Evolutionary conservation across 495 filamentous ascomycete species (phyloP), one percentile per base, ranked within the genome.

Genomic region (Lasiosphaeria hispida): DNA sequence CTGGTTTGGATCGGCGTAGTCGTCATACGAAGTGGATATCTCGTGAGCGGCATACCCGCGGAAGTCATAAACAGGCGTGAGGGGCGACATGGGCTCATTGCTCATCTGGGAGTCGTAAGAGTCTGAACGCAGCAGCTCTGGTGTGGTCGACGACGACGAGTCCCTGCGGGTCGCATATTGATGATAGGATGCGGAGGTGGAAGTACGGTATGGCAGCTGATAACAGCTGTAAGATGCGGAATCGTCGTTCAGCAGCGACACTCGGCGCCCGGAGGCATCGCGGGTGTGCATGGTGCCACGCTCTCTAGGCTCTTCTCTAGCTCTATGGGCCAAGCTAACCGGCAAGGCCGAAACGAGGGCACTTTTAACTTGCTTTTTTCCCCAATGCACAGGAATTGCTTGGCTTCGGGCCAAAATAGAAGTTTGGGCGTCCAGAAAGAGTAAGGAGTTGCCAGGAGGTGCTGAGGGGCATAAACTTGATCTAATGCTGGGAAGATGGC

Each of bases 201-300:
- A 57, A 23, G 17, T 15, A 18, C 36, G 60, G 43, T 52, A 59
- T 36, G 44, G 50, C 13, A 30, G 36, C 11, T 47, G 58, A 42
- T 61, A 53, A 50, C 19, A 23, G 33, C 18, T 50, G 44, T 42
- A 57, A 50, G 51, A 67, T 59, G 58, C 33, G 7, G 35, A 35
- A 38, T 82, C 79, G 54, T 81, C 79, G 70, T 82, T 82, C 30
- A 82, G 68, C n/a, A 82, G 70, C 42, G 79, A 81, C 42, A 82
- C 76, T 61, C 70, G 69, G 42, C 75, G 77, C 49, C 80, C 80
- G n/a, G 71, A 70, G 45, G 78, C 74, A 63, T 81, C 72, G 61
- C 70, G 68, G 23, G 72, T 75, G 49, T 80, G 74, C 79, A 81
- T 80, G 55, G 57, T 30, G 23, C 5, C 23, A 30, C 23, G 23